Conservation (phyloP, 208 protist species). For the Leishmania lainsoni region DNA sequence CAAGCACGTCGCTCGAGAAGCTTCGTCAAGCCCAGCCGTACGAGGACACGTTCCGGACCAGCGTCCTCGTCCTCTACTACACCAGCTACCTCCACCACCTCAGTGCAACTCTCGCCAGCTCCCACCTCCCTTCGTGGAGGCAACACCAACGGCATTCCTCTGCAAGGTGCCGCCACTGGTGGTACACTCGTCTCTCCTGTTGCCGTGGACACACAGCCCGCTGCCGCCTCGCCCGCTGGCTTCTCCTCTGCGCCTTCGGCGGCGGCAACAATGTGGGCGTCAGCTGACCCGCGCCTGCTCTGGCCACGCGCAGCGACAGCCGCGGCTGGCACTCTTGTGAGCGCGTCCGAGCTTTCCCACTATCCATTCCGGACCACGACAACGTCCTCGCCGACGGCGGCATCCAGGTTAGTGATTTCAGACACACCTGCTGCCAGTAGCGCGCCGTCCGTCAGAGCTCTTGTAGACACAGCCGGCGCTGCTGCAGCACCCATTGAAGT, state of each 20-base stretch:
- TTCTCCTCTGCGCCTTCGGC: background rate
- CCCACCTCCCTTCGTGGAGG: conserved; percentile 15
- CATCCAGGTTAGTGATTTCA: background rate
- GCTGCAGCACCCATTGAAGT: conserved; percentile 16
- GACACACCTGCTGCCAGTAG: background rate
- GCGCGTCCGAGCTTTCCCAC: conserved; percentile 1
- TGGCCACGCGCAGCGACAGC: conserved; percentile 14
- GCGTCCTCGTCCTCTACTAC: background rate
- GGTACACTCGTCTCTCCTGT: conserved; percentile 24
- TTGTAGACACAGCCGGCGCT: background rate
- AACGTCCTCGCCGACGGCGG: background rate
- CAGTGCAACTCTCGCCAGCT: conserved; percentile 8
- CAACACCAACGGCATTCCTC: conserved; percentile 27
- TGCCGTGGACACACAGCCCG: background rate
- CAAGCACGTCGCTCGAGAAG: background rate
- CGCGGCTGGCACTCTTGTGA: background rate
- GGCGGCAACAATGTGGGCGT: conserved; percentile 28
- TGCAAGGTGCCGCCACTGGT: conserved; percentile 35
- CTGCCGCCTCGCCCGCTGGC: background rate
- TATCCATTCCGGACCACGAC: conserved; percentile 21
- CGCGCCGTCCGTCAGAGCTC: background rate
- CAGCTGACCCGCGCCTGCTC: conserved; percentile 16
- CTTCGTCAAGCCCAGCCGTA: background rate
- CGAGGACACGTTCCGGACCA: background rate
- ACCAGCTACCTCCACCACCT: conserved; percentile 4